Conservation (phyloP, 129 eudicot species). For the Erigeron canadensis region DNA sequence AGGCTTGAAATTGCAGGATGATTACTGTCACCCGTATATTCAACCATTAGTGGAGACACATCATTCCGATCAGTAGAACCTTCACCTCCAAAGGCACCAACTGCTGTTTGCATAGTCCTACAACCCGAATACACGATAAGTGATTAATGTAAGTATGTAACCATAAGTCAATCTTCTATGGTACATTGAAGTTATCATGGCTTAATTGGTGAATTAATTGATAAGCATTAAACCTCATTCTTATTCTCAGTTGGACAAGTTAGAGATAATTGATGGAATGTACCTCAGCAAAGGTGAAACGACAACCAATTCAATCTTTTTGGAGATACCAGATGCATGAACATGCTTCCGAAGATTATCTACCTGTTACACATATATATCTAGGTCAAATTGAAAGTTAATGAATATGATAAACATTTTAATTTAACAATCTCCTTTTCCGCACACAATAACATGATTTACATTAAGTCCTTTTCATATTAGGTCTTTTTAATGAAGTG, state of each 20-base stretch:
- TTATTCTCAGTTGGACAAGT: slow-evolving; percentile 8
- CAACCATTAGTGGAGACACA: slow-evolving; percentile 67
- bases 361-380: slow-evolving; percentile 46
- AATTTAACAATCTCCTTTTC: background rate
- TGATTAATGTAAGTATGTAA: too few species aligned
- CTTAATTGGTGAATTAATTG: too few species aligned
- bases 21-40: slow-evolving; percentile 57
- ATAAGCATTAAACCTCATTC: slow-evolving; percentile 3
- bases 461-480: background rate
- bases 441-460: slow-evolving; percentile 1
- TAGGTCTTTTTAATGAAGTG: background rate
- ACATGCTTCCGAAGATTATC: slow-evolving; percentile 86
- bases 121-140: slow-evolving; percentile 17
- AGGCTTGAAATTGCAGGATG: slow-evolving; percentile 82
- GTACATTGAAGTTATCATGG: background rate
- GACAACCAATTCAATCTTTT: slow-evolving; percentile 66
- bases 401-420: slow-evolving; percentile 13
- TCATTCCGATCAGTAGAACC: slow-evolving; percentile 48
- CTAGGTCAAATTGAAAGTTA: slow-evolving; percentile 8
- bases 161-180: background rate
- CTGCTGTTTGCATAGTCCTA: slow-evolving; percentile 99
- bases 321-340: slow-evolving; percentile 56
- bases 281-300: slow-evolving; percentile 89
- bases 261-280: slow-evolving; percentile 2
- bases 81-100: slow-evolving; percentile 90